Percentiles rank a stretch among this genome's conserved stretches.
These are phyloP conservation scores for Boletus rex-veris DNA, from an alignment of 768 basidiomycete genomes.

Conservation along the genomic window DNA sequence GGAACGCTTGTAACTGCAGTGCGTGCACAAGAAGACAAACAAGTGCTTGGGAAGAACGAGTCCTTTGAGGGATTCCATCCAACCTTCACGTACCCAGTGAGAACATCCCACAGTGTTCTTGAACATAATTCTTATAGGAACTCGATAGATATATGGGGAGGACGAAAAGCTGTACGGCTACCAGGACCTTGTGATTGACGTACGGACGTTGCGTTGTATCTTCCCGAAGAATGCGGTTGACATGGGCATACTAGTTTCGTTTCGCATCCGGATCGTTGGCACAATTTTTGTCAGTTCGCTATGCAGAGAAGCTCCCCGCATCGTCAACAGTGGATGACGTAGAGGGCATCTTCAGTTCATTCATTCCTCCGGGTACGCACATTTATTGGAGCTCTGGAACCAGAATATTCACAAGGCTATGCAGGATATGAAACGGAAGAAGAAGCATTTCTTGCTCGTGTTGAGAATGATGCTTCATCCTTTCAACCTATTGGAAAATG, in stretches of 20 bases:
- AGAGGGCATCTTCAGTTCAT: constrained; percentile 68
- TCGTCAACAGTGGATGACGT: constrained; percentile 82
- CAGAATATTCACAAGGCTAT: not conserved
- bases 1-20: constrained; percentile 40
- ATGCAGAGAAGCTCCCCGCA: constrained; percentile 61
- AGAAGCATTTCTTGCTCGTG: constrained; percentile 59
- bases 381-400: not conserved
- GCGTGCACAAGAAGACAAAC: constrained; percentile 64
- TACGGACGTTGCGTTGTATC: constrained; percentile 36
- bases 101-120: not conserved
- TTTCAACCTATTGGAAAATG: constrained; percentile 78
- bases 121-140: constrained; percentile 4
- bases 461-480: constrained; percentile 70
- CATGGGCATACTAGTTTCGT: constrained; percentile 53
- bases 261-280: constrained; percentile 86
- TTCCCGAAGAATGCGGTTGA: not conserved
- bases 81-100: constrained; percentile 91
- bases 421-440: constrained; percentile 71
- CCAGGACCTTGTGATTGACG: constrained; percentile 77
- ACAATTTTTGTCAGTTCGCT: constrained; percentile 68
- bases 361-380: constrained; percentile 65
- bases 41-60: constrained; percentile 53
- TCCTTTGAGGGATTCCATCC: constrained; percentile 73
- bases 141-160: constrained; percentile 82
- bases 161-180: constrained; percentile 97